Percentiles rank a stretch among this genome's conserved stretches.
Conservation (phyloP, 1,284 basidiomycete species). For the Takashimella tepidaria region DNA sequence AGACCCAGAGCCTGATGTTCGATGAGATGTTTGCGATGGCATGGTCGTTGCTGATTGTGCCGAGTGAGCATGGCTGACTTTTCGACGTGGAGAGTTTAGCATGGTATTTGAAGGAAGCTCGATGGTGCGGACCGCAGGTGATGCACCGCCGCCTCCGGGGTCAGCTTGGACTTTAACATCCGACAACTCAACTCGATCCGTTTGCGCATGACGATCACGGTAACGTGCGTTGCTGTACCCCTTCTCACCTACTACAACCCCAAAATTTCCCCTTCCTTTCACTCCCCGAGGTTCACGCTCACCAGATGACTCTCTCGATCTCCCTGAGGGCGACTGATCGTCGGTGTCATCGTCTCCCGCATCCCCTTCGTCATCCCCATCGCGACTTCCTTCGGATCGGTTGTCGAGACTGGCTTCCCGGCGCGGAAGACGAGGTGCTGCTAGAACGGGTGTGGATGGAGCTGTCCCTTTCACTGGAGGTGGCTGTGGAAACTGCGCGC, state of each 20-base stretch:
- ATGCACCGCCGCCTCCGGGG: conserved; percentile 14
- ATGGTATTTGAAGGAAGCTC: conserved; percentile 4
- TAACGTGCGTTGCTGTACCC: conserved; percentile 18
- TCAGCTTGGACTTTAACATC: conserved; percentile 35
- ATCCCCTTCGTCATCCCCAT: conserved; percentile 39
- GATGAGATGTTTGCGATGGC: neutral
- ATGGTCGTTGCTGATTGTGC: neutral
- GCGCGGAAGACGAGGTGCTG: neutral
- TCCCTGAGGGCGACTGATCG: conserved; percentile 2
- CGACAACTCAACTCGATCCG: conserved; percentile 17
- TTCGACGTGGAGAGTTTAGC: neutral
- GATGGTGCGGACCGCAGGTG: conserved; percentile 17
- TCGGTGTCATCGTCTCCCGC: conserved; percentile 19
- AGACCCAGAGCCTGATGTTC: neutral
- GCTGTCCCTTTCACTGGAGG: conserved; percentile 25
- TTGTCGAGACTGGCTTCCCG: conserved; percentile 2
- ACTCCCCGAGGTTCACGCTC: too few species aligned
- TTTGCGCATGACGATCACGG: conserved; percentile 33
- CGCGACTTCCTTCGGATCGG: conserved; percentile 23
- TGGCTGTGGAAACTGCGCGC: neutral
- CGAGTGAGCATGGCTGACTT: neutral
- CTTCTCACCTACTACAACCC: neutral
- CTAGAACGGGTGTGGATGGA: conserved; percentile 10
- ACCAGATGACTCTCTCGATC: neutral
- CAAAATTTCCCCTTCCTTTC: too few species aligned